Evolutionary conservation across 202 grass and related monocot species (phyloP), one percentile per base, ranked within the genome.

Genomic region (Eragrostis tef): DNA sequence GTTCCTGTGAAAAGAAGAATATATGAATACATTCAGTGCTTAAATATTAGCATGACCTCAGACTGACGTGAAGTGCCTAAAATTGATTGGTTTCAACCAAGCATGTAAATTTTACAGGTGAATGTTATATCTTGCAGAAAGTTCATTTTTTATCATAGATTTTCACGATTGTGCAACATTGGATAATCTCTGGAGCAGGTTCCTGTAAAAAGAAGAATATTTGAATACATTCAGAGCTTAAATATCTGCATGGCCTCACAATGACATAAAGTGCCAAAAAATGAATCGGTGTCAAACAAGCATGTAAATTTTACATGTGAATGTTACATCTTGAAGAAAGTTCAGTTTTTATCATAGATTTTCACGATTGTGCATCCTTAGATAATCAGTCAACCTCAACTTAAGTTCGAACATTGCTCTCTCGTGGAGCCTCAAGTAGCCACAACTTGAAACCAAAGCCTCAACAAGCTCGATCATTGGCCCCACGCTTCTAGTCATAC

Each of bases 181-280:
- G 56, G 42, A 81, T 15, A 71, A 68, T 43, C 36, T 86, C 84
- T 11, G 94, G 91, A 27, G 83, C 51, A 67, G 89, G 70, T 42
- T 93, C 94, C 90, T 92, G 72, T 62, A 9, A 64, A 68, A 74
- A 57, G 0, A 76, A 63, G 0, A 42, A 57, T 39, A 39, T 3
- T 0, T 39, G 34, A 52, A 57, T 79, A 43, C 74, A 61, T 56
- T 19, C 4, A 31, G 62, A 24, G 11, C 25, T 17, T 50, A 82
- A 36, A 68, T 16, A 61, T n/a, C 71, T 75, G 22, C 68, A 79
- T 53, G n/a, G 52, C 6, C 2, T 67, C 72, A 7, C 24, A 81
- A 6, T 34, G 36, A 46, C 12, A 7, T 39, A 0, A 70, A 47
- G 3, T 11, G 56, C 74, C 19, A 53, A 15, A 76, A 61, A 42